Conservation (phyloP, 2,329 filamentous ascomycete genomes). For the Penicillium sp. region DNA sequence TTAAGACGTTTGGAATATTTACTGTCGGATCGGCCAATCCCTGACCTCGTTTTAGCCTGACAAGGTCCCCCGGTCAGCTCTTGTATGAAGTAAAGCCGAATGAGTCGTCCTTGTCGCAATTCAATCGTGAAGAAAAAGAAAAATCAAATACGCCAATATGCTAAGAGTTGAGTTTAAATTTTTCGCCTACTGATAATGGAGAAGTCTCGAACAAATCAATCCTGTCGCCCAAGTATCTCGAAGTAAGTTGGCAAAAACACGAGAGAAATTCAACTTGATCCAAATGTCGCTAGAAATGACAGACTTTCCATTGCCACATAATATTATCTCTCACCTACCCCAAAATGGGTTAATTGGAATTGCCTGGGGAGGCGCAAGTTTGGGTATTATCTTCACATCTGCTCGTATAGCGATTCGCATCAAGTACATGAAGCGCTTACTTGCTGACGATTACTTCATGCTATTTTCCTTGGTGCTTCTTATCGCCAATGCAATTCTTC, state of each 20-base stretch:
- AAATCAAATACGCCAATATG: background rate
- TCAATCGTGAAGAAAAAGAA: background rate
- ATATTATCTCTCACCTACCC: conserved; percentile 15
- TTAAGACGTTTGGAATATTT: background rate
- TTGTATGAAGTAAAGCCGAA: background rate
- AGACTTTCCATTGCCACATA: conserved; percentile 1
- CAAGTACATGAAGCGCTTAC: conserved; percentile 14
- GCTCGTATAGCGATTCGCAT: conserved; percentile 19
- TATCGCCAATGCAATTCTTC: conserved; percentile 19
- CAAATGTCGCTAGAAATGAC: background rate
- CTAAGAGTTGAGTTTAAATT: background rate
- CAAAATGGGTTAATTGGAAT: conserved; percentile 17
- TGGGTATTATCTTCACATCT: conserved; percentile 17
- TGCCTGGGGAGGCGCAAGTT: conserved; percentile 20
- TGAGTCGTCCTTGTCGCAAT: background rate
- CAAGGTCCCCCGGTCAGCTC: background rate
- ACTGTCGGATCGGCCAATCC: background rate
- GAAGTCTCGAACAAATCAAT: background rate
- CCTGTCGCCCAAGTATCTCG: background rate
- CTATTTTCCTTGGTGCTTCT: conserved; percentile 17
- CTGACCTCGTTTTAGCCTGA: background rate
- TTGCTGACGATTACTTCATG: conserved; percentile 23
- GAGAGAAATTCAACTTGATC: background rate
- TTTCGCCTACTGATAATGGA: background rate
- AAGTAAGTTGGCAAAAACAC: background rate